Conservation (phyloP, 306 rosid species). For the Dalbergia oliveri region DNA sequence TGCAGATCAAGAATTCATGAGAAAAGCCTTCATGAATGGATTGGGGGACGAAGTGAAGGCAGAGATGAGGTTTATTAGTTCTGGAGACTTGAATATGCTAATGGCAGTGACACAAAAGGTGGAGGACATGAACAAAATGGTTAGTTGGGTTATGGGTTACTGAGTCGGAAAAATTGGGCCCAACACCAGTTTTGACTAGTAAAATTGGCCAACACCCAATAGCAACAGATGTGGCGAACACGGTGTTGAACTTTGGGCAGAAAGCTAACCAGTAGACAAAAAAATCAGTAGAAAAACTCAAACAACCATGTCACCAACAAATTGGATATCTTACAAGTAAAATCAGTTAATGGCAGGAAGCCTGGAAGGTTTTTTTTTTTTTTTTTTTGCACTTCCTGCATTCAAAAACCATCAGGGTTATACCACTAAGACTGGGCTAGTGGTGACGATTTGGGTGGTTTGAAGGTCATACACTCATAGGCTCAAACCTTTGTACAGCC, state of each 20-base stretch:
- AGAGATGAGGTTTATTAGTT: not conserved
- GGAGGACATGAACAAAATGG: not conserved
- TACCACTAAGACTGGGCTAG: not conserved
- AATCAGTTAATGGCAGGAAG: conserved; percentile 21
- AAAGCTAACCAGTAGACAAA: not conserved
- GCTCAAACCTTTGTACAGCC: not conserved
- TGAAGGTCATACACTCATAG: not conserved
- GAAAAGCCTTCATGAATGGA: too few species aligned
- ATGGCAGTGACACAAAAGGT: not conserved
- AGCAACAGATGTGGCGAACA: not conserved
- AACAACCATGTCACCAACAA: not conserved
- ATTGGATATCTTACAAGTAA: conserved; percentile 1
- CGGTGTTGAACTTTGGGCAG: not conserved
- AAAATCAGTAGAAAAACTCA: not conserved
- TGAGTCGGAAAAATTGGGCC: not conserved
- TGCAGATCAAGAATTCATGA: too few species aligned
- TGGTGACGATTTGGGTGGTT: conserved; percentile 19
- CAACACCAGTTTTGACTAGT: not conserved
- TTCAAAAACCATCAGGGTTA: conserved; percentile 14
- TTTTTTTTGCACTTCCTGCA: conserved; percentile 2
- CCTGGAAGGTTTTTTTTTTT: conserved; percentile 4
- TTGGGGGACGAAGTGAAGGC: not conserved
- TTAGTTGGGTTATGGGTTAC: not conserved
- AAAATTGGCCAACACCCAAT: not conserved
- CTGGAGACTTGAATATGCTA: not conserved